phyloP scores from a whole-genome alignment of 352 stramenopile species.

The Phytophthora citricola region DNA sequence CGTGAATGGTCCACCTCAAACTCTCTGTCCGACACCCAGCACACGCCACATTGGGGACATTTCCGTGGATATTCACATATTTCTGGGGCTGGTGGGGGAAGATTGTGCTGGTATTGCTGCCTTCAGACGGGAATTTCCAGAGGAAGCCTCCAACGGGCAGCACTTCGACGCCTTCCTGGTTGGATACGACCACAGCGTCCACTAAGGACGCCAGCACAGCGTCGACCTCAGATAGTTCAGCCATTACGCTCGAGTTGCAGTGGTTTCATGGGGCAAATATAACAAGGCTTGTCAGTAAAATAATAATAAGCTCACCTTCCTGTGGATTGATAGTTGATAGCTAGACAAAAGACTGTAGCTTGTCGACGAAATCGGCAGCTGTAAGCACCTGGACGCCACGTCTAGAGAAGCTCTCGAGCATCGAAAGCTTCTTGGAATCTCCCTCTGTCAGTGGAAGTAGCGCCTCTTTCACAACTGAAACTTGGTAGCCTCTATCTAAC shows the following conservation, averaged over 20 bases:
- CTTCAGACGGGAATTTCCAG: slow-evolving; percentile 80
- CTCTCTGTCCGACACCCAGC: slow-evolving; percentile 44
- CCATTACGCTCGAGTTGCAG: slow-evolving; percentile 6
- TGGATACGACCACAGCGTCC: slow-evolving; percentile 15
- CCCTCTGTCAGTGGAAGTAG: slow-evolving; percentile 31
- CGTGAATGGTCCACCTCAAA: slow-evolving; percentile 37
- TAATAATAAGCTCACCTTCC: neutral
- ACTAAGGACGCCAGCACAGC: slow-evolving; percentile 18
- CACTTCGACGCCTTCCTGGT: slow-evolving; percentile 18
- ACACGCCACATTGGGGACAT: slow-evolving; percentile 36
- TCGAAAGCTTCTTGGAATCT: slow-evolving; percentile 9
- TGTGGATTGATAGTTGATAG: neutral
- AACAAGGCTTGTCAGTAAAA: slow-evolving; percentile 5
- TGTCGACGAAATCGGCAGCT: slow-evolving; percentile 37
- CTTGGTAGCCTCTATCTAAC: slow-evolving; percentile 88
- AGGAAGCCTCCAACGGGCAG: slow-evolving; percentile 35
- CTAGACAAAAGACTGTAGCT: slow-evolving; percentile 48
- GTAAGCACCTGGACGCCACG: slow-evolving; percentile 43
- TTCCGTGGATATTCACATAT: slow-evolving; percentile 40
- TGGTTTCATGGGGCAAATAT: slow-evolving; percentile 13
- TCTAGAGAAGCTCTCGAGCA: slow-evolving; percentile 34
- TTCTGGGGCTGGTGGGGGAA: slow-evolving; percentile 16
- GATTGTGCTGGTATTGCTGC: slow-evolving; percentile 39
- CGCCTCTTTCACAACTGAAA: slow-evolving; percentile 86
- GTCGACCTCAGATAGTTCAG: slow-evolving; percentile 15